phyloP scores from a whole-genome alignment of 768 basidiomycete genomes.

The Pleurotus ostreatus region DNA sequence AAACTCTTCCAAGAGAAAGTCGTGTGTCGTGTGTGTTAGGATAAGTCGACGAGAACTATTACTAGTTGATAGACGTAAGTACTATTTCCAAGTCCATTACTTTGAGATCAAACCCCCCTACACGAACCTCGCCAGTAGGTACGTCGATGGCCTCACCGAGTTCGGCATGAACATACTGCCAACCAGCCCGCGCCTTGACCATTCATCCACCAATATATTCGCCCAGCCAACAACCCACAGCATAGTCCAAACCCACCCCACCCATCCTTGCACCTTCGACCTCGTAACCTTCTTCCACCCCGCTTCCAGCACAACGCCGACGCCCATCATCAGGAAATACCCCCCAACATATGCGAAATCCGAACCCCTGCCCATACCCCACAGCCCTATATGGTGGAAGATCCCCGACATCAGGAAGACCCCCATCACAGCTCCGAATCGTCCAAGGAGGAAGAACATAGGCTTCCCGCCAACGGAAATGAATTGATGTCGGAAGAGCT shows the following conservation, averaged over 20 bases:
- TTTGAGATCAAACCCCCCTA: neutral
- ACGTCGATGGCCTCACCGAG: conserved; percentile 27
- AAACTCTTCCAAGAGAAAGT: no score
- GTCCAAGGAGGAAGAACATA: conserved; percentile 38
- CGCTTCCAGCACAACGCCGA: conserved; percentile 48
- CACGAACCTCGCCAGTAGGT: conserved; percentile 17
- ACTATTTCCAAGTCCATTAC: no score
- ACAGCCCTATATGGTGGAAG: conserved; percentile 54
- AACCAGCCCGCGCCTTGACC: conserved; percentile 37
- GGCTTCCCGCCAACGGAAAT: conserved; percentile 47
- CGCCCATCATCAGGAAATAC: conserved; percentile 56
- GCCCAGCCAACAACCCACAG: conserved; percentile 46
- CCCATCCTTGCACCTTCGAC: conserved; percentile 39
- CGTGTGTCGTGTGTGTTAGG: no score
- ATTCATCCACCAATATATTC: conserved; percentile 46
- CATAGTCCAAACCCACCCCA: conserved; percentile 50
- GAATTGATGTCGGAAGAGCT: conserved; percentile 57
- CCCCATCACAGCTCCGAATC: conserved; percentile 46
- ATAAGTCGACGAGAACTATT: no score
- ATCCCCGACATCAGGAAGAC: conserved; percentile 58
- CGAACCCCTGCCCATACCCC: conserved; percentile 52
- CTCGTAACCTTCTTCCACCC: conserved; percentile 41
- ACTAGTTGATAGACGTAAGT: no score
- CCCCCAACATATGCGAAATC: conserved; percentile 39
- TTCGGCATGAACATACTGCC: conserved; percentile 35